Conservation (phyloP, 2,329 filamentous ascomycete species). For the Penicillium griseofulvum region DNA sequence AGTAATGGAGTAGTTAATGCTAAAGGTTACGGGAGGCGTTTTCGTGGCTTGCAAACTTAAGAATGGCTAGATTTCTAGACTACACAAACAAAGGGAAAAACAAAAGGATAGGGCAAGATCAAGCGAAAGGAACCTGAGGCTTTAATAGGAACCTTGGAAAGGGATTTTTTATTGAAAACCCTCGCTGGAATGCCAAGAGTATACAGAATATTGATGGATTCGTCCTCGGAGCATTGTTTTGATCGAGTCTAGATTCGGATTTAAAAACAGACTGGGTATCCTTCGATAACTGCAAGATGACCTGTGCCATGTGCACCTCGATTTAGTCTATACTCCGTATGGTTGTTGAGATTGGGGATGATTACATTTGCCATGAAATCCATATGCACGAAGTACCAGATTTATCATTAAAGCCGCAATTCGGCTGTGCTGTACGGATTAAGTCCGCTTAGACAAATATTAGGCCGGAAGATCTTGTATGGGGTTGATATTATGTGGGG, state of each 20-base stretch:
- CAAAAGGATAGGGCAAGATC: not conserved
- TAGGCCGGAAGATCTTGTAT: not conserved
- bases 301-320: not conserved
- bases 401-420: not conserved
- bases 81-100: not conserved
- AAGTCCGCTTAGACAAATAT: not conserved
- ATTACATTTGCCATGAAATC: not conserved
- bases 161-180: not conserved
- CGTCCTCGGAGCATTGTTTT: not conserved
- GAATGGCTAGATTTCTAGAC: not conserved
- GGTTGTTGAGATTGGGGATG: not conserved
- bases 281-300: not conserved
- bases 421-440: not conserved
- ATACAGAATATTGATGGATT: not conserved
- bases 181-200: not conserved
- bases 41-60: not conserved
- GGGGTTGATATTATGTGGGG: not conserved
- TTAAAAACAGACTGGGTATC: not conserved
- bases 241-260: not conserved
- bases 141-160: not conserved
- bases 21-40: not conserved
- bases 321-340: too few relatives aligned
- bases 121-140: not conserved
- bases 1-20: not conserved
- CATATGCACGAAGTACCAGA: not conserved